Evolutionary conservation across 495 filamentous ascomycete genomes (phyloP), one percentile per base, ranked within the genome.

Genomic region (Friedmanniomyces endolithicus): DNA sequence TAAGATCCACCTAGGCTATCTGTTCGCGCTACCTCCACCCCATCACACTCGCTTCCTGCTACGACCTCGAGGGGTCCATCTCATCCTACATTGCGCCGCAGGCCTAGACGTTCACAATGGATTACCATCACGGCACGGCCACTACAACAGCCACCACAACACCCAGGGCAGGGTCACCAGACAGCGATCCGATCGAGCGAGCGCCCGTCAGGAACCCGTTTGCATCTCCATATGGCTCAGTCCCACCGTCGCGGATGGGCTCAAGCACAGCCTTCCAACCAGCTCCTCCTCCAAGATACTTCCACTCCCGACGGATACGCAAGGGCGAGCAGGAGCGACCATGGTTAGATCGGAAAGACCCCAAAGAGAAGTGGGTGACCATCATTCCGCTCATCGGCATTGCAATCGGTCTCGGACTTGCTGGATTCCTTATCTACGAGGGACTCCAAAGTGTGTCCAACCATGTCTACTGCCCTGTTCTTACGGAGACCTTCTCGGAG

Each of bases 321-420:
- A 85, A 86, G 65, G 83, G 78, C 37, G 78, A 85, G 37, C 66
- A 83, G 16, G 77, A 87, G 58, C 78, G 82, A 65, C 82, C 85
- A 19, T 90, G 86, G 85, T 63, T 79, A 31, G 66, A 72, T 19
- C 77, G 79, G 58, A 78, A 74, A 50, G 85, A 90, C 63, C 82
- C 85, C 3, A 81, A 77, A 64, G 83, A 89, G 74, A 89, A 88
- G 72, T 90, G 86, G 87, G 82, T 86, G 4, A 87, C 81, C 20
- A 87, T 90, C 53, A 77, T 90, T 29, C 85, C 85, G 2, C 61
- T 87, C 43, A 65, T 86, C 23, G 85, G 86, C 20, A 72, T 90
- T 44, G 19, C 77, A 16, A 46, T 87, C 11, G 86, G 86, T 22
- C 59, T 89, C 43, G 78, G 59, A 3, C 73, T 88, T 43, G 76